Evolutionary conservation across 495 filamentous ascomycete species (phyloP).

Genomic region (Aspergillus homomorphus): DNA sequence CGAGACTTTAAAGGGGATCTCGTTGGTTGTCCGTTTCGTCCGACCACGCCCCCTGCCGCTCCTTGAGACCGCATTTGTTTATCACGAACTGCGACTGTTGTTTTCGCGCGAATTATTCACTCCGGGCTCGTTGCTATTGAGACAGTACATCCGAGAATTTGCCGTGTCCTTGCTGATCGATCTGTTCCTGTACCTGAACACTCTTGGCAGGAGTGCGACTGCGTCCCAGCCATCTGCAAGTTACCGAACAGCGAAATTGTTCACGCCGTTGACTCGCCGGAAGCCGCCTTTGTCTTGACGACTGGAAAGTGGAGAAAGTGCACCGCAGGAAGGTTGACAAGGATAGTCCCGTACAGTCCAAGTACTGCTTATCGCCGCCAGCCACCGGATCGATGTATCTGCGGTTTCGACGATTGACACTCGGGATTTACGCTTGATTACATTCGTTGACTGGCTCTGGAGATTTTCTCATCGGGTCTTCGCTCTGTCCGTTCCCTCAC

Average conservation of each 20-base stretch:
- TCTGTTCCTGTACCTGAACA: background rate
- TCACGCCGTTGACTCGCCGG: background rate
- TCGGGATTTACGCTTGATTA: slow-evolving; percentile 12
- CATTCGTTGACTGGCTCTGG: slow-evolving; percentile 9
- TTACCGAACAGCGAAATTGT: background rate
- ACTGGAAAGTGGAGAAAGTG: slow-evolving; percentile 5
- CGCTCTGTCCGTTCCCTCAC: slow-evolving; percentile 27
- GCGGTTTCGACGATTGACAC: slow-evolving; percentile 9
- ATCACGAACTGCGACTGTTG: slow-evolving; percentile 11
- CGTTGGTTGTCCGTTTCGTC: slow-evolving; percentile 22
- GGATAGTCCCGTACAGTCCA: slow-evolving; percentile 1
- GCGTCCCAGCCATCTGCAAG: slow-evolving; percentile 10
- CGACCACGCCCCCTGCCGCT: slow-evolving; percentile 36
- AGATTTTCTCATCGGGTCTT: slow-evolving; percentile 15
- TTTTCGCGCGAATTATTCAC: slow-evolving; percentile 6
- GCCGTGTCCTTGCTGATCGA: slow-evolving; percentile 6
- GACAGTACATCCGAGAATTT: slow-evolving; percentile 13
- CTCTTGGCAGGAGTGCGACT: slow-evolving; percentile 13
- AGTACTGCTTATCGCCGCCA: slow-evolving; percentile 9
- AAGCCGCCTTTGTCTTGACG: background rate
- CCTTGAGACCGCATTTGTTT: slow-evolving; percentile 28
- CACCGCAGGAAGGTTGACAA: slow-evolving; percentile 1
- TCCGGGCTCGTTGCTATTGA: slow-evolving; percentile 26
- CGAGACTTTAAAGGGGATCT: slow-evolving; percentile 21
- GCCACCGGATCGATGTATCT: slow-evolving; percentile 16